Percentiles rank a stretch among this genome's conserved stretches.
Evolutionary conservation across 129 eudicot species (phyloP).

Genomic region (Arctium lappa): DNA sequence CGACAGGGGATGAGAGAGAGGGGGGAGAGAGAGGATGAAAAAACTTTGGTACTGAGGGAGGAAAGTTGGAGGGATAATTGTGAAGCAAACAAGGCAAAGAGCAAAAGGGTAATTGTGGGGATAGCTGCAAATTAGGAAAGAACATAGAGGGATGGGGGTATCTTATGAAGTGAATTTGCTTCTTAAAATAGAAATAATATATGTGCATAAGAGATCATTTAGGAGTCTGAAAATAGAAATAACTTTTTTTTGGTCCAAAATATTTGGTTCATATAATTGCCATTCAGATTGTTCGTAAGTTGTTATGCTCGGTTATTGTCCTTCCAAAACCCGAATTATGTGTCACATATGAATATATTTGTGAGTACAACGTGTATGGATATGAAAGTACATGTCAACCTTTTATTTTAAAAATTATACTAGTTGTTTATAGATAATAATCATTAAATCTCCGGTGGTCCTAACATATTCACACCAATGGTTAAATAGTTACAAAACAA

Average conservation of each 20-base stretch:
- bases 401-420: too few relatives aligned
- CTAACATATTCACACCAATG: too few relatives aligned
- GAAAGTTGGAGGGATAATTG: conserved; percentile 29
- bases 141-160: background rate
- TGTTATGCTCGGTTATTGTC: background rate
- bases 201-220: conserved; percentile 16
- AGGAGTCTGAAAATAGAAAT: conserved; percentile 5
- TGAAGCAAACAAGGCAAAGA: conserved; percentile 36
- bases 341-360: background rate
- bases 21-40: conserved; percentile 3
- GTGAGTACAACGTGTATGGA: background rate
- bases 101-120: conserved; percentile 26
- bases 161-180: conserved; percentile 20
- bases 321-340: background rate
- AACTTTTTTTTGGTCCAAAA: background rate
- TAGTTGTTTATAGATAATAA: too few relatives aligned
- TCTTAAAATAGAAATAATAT: conserved; percentile 21
- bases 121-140: conserved; percentile 19
- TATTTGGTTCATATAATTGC: background rate
- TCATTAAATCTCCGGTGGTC: background rate
- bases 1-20: conserved; percentile 4
- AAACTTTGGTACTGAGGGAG: conserved; percentile 17
- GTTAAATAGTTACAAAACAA: too few relatives aligned
- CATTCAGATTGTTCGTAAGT: background rate
- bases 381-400: background rate